Conservation (phyloP, 2,329 filamentous ascomycete species). For the Metarhizium rileyi region DNA sequence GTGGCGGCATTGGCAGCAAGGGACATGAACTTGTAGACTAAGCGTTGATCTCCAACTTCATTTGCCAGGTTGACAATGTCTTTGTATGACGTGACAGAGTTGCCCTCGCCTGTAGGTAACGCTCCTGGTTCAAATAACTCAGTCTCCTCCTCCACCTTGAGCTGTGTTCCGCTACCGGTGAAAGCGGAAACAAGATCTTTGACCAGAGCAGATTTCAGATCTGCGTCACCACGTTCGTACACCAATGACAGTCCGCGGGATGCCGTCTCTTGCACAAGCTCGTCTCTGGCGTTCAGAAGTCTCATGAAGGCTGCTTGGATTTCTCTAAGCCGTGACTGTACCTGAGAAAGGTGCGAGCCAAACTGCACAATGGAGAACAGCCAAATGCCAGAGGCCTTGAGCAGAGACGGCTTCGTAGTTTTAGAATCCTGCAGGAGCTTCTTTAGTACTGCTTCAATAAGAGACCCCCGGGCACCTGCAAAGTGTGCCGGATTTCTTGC, state of each 20-base stretch:
- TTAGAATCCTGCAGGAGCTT: slow-evolving; percentile 70
- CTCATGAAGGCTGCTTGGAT: slow-evolving; percentile 83
- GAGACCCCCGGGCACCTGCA: slow-evolving; percentile 28
- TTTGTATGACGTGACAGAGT: slow-evolving; percentile 88
- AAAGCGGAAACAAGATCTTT: slow-evolving; percentile 84
- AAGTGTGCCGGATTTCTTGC: slow-evolving; percentile 25
- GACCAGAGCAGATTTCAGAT: slow-evolving; percentile 72
- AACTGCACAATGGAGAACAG: slow-evolving; percentile 85
- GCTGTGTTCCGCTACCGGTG: slow-evolving; percentile 62
- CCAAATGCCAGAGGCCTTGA: slow-evolving; percentile 93
- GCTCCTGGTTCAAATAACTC: slow-evolving; percentile 89
- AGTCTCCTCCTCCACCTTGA: slow-evolving; percentile 83
- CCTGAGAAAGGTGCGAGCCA: slow-evolving; percentile 66
- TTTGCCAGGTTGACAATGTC: slow-evolving; percentile 94
- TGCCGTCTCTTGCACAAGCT: slow-evolving; percentile 91
- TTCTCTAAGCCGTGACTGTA: slow-evolving; percentile 65
- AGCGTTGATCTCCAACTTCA: slow-evolving; percentile 86
- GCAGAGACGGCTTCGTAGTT: slow-evolving; percentile 76
- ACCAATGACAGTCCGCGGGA: slow-evolving; percentile 85
- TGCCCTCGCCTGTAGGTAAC: slow-evolving; percentile 80
- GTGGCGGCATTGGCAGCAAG: slow-evolving; percentile 91
- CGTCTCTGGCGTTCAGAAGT: slow-evolving; percentile 78
- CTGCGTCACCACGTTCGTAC: slow-evolving; percentile 81
- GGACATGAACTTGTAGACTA: slow-evolving; percentile 99
- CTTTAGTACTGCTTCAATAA: slow-evolving; percentile 50